These are phyloP conservation scores for Anthoceros angustus DNA, from an alignment of 225 moss, liverwort and hornwort species.

Conservation along the genomic window DNA sequence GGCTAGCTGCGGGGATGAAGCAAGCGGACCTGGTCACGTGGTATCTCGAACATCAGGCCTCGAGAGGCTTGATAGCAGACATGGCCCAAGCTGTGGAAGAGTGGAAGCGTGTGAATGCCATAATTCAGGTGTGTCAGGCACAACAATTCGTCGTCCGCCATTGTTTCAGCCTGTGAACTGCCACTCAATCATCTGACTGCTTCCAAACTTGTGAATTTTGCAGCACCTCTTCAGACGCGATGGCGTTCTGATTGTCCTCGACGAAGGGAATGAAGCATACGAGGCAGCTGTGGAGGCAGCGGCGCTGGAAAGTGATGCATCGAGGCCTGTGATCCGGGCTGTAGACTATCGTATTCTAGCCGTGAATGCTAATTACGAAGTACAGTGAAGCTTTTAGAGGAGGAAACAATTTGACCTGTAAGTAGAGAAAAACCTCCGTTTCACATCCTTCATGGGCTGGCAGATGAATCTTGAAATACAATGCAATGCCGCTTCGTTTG, in stretches of 20 bases:
- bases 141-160: background rate
- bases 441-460: too few relatives aligned
- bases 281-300: constrained; percentile 27
- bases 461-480: too few relatives aligned
- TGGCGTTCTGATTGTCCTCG: constrained; percentile 83
- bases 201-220: background rate
- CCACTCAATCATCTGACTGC: background rate
- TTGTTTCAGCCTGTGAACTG: background rate
- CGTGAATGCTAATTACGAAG: constrained; percentile 82
- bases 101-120: constrained; percentile 71
- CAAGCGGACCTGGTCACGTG: constrained; percentile 74
- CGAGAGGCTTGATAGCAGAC: constrained; percentile 55
- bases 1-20: constrained; percentile 49
- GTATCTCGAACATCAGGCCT: constrained; percentile 69
- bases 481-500: too few relatives aligned
- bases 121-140: constrained; percentile 53
- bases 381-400: constrained; percentile 23
- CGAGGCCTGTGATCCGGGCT: constrained; percentile 28
- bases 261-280: constrained; percentile 64
- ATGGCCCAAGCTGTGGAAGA: constrained; percentile 58
- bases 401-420: too few relatives aligned
- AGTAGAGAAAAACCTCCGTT: too few relatives aligned
- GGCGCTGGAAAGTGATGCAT: constrained; percentile 23
- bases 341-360: constrained; percentile 68
- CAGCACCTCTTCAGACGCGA: constrained; percentile 90